Evolutionary conservation across 257 asterid species (phyloP), one percentile per base, ranked within the genome.

Genomic region (Echites panduratus): DNA sequence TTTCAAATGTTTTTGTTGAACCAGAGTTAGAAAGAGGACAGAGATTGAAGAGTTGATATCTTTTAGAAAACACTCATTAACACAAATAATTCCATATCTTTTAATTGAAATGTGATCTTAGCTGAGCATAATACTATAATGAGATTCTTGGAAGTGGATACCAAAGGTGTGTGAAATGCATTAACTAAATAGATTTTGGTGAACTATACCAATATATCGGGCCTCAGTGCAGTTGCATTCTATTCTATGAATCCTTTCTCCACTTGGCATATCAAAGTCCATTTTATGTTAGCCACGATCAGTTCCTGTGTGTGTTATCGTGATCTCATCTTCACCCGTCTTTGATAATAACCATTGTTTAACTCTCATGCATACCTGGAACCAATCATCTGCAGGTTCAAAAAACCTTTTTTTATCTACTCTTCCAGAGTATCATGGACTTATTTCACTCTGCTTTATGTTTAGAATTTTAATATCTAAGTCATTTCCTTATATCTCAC

Each of bases 401-500:
- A 20, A 29, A 41, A 29, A 20, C 7, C 12, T 66, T 19, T 2
- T 40, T 38, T 44, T 17, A 40, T 35, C 27, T 19, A 38, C 40
- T 19, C 38, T 58, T 7, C 35, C 10, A 7, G 9, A 29, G 66
- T 35, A 41, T 27, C 41, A 38, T 32, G 45, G 19, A 50, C 22
- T 16, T 49, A n/a, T 2, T 4, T 47, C 27, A 4, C 20, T 32
- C 62, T 47, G 65, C 70, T 38, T 44, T 59, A 26, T 47, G 49
- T 41, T 20, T 43, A 44, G 32, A 44, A 11, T 26, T 45, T 43
- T 27, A 22, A 47, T 59, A 47, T 75, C 26, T 47, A 50, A 17
- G 54, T 56, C 59, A 56, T 62, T 35, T 73, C 14, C 8, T 22
- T 70, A 41, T 29, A 62, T 72, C 57, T 77, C 40, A 59, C 72